Conservation (phyloP, 192 early-diverging fungal species). For the Rhizoclosmatium sp. region DNA sequence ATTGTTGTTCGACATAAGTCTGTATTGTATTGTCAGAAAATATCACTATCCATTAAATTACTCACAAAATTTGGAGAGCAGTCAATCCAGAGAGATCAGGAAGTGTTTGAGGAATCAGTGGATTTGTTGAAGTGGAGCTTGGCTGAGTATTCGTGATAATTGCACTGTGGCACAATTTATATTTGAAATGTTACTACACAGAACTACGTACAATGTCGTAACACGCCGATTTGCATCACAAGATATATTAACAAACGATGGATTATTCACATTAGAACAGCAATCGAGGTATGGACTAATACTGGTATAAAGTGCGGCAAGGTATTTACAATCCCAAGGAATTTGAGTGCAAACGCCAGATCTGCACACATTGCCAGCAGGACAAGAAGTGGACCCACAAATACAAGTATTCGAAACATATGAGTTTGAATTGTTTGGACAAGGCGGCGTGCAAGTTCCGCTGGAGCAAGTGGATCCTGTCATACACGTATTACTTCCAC, state of each 20-base stretch:
- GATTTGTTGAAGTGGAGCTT: too few relatives aligned
- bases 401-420: background rate
- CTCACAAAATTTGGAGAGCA: background rate
- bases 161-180: too few relatives aligned
- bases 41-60: background rate
- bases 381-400: background rate
- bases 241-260: background rate
- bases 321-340: background rate
- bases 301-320: background rate
- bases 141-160: too few relatives aligned
- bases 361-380: background rate
- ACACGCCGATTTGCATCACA: background rate
- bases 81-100: background rate
- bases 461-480: too few relatives aligned
- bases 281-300: background rate
- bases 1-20: background rate
- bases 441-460: background rate
- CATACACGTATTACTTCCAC: background rate
- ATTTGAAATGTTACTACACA: too few relatives aligned
- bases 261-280: background rate
- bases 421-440: background rate
- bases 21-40: background rate
- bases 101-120: background rate
- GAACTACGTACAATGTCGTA: background rate
- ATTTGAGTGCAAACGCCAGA: background rate